A percentile compares a stretch with the other conserved stretches of the same genome.
phyloP scores from a whole-genome alignment of 2,329 filamentous ascomycete genomes.

The Colletotrichum shisoi region DNA sequence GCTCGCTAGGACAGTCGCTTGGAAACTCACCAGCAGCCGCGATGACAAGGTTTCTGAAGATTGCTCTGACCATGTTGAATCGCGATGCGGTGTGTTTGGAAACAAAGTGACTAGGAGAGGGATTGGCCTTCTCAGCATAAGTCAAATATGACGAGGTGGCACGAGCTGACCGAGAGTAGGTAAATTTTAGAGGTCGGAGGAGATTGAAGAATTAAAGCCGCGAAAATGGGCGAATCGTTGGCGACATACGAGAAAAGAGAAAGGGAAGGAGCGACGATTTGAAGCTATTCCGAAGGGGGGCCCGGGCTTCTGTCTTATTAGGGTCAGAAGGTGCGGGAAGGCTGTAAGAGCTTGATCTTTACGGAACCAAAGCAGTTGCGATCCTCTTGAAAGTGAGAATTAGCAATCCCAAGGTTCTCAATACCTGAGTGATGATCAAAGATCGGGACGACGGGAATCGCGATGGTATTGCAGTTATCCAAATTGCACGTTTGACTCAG shows the following conservation, averaged over 20 bases:
- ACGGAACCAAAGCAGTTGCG: no score
- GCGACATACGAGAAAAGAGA: not conserved
- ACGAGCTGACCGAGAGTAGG: not conserved
- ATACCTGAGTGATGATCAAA: no score
- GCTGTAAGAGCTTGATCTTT: no score
- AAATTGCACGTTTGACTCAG: not conserved
- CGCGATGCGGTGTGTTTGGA: not conserved
- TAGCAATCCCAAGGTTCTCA: no score
- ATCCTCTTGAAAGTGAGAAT: no score
- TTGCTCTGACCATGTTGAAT: constrained; percentile 42
- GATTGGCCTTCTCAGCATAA: no score
- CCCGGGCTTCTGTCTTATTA: not conserved
- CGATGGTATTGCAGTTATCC: no score
- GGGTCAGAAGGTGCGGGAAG: not conserved
- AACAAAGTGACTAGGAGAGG: not conserved
- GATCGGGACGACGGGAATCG: no score
- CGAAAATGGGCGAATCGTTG: not conserved
- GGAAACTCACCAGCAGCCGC: constrained; percentile 65
- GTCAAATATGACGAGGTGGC: not conserved
- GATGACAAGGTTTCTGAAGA: constrained; percentile 64
- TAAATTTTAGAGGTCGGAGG: not conserved
- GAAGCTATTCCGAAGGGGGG: not conserved
- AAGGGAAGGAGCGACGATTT: not conserved
- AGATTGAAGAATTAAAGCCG: not conserved
- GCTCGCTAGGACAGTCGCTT: constrained; percentile 48